Evolutionary conservation across 2,329 filamentous ascomycete genomes (phyloP).

Genomic region (Cucurbitaria berberidis): DNA sequence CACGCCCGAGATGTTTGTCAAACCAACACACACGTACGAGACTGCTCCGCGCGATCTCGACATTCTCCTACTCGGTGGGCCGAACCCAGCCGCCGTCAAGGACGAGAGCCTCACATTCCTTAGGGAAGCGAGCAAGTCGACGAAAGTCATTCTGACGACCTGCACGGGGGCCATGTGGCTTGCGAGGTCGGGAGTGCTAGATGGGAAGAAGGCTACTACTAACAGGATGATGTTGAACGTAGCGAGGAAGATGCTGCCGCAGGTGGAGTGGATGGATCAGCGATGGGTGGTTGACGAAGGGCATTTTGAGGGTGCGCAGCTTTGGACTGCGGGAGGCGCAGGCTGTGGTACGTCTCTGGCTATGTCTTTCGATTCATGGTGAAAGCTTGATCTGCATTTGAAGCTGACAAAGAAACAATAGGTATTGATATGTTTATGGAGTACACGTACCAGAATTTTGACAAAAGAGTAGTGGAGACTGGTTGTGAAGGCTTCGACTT

Average conservation of each 20-base stretch:
- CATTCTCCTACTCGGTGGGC: conserved; percentile 50
- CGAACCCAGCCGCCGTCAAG: conserved; percentile 38
- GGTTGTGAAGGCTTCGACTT: conserved; percentile 27
- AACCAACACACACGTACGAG: conserved; percentile 51
- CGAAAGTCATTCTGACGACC: conserved; percentile 48
- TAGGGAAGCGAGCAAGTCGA: conserved; percentile 45
- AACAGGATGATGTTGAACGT: conserved; percentile 41
- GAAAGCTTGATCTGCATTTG: neutral
- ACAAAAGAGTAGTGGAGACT: conserved; percentile 22
- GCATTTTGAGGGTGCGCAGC: conserved; percentile 38
- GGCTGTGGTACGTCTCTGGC: conserved; percentile 40
- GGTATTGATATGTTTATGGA: conserved; percentile 35
- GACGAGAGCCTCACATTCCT: conserved; percentile 46
- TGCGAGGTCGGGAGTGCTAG: conserved; percentile 45
- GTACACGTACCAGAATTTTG: conserved; percentile 27
- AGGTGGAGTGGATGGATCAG: conserved; percentile 49
- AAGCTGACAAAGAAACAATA: conserved; percentile 9
- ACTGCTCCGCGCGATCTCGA: conserved; percentile 52
- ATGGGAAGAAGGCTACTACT: conserved; percentile 50
- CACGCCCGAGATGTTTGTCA: conserved; percentile 42
- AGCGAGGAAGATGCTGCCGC: conserved; percentile 39
- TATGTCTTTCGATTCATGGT: neutral
- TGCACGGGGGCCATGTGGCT: conserved; percentile 52
- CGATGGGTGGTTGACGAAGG: conserved; percentile 48
- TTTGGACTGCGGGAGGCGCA: conserved; percentile 51